phyloP scores from a whole-genome alignment of 306 rosid species.

The Fragaria ananassa region DNA sequence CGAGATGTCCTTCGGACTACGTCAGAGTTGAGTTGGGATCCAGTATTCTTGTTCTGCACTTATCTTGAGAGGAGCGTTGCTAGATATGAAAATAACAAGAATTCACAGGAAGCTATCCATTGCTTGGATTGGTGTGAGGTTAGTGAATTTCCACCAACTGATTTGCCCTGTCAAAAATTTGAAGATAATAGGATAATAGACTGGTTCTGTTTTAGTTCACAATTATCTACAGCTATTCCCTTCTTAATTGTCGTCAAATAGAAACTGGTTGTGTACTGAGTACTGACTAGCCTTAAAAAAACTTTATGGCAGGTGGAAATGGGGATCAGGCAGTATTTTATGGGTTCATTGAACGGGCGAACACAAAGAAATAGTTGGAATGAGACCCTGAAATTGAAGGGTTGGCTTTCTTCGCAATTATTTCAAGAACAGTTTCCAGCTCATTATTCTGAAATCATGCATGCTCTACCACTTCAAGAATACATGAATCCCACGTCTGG shows the following conservation, averaged over 20 bases:
- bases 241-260: background rate
- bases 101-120: slow-evolving; percentile 49
- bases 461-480: slow-evolving; percentile 78
- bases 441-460: slow-evolving; percentile 74
- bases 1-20: slow-evolving; percentile 54
- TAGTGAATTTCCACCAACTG: slow-evolving; percentile 32
- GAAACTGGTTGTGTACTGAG: background rate
- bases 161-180: slow-evolving; percentile 15
- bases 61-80: slow-evolving; percentile 80
- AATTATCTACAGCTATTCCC: background rate
- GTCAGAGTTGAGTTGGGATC: slow-evolving; percentile 80
- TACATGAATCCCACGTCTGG: slow-evolving; percentile 91
- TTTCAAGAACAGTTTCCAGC: slow-evolving; percentile 89
- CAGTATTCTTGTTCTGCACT: slow-evolving; percentile 67
- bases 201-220: slow-evolving; percentile 5
- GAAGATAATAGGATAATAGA: slow-evolving; percentile 11
- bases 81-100: slow-evolving; percentile 59
- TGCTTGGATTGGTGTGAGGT: slow-evolving; percentile 99
- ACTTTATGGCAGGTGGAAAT: slow-evolving; percentile 79
- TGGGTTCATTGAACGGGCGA: slow-evolving; percentile 67
- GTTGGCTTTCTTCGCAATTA: slow-evolving; percentile 82
- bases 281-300: background rate
- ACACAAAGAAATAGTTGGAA: slow-evolving; percentile 56
- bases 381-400: slow-evolving; percentile 75
- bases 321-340: slow-evolving; percentile 71